Base-by-base conservation (phyloP, 441 rosid genomes). In the Arabidopsis lyrata region DNA sequence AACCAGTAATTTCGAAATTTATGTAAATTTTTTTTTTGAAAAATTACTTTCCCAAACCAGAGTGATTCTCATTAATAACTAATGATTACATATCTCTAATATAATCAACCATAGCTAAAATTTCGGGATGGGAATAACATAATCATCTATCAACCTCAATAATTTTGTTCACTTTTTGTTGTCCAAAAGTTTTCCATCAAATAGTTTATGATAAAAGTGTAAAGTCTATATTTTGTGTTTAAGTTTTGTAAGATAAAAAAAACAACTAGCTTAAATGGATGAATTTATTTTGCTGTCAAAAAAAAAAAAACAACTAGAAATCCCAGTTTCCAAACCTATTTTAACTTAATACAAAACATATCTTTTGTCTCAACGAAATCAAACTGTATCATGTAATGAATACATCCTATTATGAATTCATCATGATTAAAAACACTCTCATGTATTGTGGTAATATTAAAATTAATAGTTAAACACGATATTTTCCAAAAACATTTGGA, bases 31-130 rank as follows among this genome's bases (percentile, higher is more conserved):
- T 27, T 27, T 29, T 29, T 29, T 29, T 2, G 8, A 11, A 24
- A 6, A 39, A 24, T 8, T 27, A 41, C 27, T 29, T 38, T 44
- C 22, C n/a, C 5, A 39, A 61, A 50, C 13, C 20, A 59, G 48
- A 29, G 24, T 35, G 38, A 45, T 48, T 45, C 11, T 47, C 56
- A n/a, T 32, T 44, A 57, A 22, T 32, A 44, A 57, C 29, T 55
- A 56, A 44, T 69, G 73, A 45, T 58, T 45, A 32, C 45, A 20
- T 9, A 32, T 45, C 48, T 9, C 38, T 58, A 58, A 45, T 29
- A 58, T 53, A 3, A 53, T 53, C 71, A 66, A 53, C 29, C 16
- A n/a, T 53, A 38, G 50, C 61, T 66, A n/a, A 53, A 66, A 53
- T 53, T 29, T 27, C 38, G 50, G 62, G 61, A 50, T 36, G 49